Evolutionary conservation across 805 yeast species (phyloP).

Genomic region (Grigorovia transvaalensis): DNA sequence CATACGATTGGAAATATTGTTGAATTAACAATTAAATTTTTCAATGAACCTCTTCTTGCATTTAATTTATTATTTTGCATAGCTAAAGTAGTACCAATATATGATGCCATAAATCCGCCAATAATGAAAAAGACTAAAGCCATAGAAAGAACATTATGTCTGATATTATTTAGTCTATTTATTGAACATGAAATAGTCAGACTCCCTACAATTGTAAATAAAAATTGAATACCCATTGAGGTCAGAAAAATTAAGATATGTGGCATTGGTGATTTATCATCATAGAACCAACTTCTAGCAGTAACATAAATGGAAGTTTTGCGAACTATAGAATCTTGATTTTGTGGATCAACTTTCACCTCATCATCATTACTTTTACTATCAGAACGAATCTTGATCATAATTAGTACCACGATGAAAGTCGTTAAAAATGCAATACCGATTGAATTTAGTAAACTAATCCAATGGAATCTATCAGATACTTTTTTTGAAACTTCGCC

Average conservation of each 20-base stretch:
- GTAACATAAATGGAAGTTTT: constrained; percentile 19
- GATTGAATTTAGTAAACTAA: constrained; percentile 61
- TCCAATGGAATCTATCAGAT: constrained; percentile 58
- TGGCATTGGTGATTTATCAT: constrained; percentile 23
- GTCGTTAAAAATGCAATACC: constrained; percentile 54
- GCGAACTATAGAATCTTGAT: constrained; percentile 11
- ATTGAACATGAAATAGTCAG: constrained; percentile 48
- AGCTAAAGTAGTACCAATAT: constrained; percentile 48
- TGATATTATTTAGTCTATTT: constrained; percentile 50
- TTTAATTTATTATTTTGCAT: constrained; percentile 3
- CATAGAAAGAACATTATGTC: constrained; percentile 56
- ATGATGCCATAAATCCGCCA: constrained; percentile 71
- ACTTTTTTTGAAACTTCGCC: constrained; percentile 32
- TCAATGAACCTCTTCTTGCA: constrained; percentile 2
- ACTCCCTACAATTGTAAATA: constrained; percentile 55
- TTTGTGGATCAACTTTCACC: constrained; percentile 11
- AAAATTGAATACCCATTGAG: constrained; percentile 67
- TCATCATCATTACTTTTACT: constrained; percentile 12
- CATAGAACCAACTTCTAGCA: constrained; percentile 47
- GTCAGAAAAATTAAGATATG: constrained; percentile 42
- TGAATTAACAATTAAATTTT: neutral
- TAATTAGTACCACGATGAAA: constrained; percentile 49
- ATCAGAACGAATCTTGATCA: constrained; percentile 29
- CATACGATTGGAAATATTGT: constrained; percentile 32
- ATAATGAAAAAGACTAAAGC: constrained; percentile 50